Conservation (phyloP, 2,329 filamentous ascomycete species). For the Cadophora malorum region DNA sequence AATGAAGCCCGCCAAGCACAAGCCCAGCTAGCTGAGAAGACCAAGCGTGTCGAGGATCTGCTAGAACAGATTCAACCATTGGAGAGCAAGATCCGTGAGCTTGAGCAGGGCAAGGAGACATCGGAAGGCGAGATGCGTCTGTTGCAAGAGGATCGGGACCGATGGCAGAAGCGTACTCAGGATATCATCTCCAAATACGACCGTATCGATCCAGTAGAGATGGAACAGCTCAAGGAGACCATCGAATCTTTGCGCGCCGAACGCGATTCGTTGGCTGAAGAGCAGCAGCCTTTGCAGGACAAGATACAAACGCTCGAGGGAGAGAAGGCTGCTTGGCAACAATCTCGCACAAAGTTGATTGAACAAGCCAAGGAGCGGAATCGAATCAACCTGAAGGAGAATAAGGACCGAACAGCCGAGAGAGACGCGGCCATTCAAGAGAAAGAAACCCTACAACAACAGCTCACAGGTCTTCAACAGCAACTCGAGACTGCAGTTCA, state of each 20-base stretch:
- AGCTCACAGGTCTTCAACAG: constrained; percentile 51
- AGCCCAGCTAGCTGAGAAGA: constrained; percentile 76
- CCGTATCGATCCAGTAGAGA: constrained; percentile 89
- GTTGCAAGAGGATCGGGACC: constrained; percentile 87
- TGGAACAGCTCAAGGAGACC: constrained; percentile 85
- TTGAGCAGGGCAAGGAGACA: constrained; percentile 80
- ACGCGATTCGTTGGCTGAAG: constrained; percentile 55
- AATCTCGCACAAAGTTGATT: constrained; percentile 59
- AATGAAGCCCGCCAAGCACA: constrained; percentile 84
- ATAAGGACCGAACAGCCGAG: constrained; percentile 57
- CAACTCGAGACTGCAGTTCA: constrained; percentile 53
- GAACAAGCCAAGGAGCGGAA: constrained; percentile 69
- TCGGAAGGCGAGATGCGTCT: constrained; percentile 78
- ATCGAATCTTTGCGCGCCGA: constrained; percentile 71
- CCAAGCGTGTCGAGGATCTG: constrained; percentile 75
- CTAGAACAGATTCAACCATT: constrained; percentile 80
- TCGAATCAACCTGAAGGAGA: constrained; percentile 60
- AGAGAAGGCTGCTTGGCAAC: constrained; percentile 61
- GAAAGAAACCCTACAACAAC: constrained; percentile 49
- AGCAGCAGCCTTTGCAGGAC: constrained; percentile 55
- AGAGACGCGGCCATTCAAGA: constrained; percentile 48
- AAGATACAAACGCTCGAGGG: constrained; percentile 60
- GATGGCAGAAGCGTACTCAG: constrained; percentile 95
- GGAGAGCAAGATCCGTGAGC: constrained; percentile 77
- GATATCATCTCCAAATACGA: constrained; percentile 97